A percentile compares a stretch with the other conserved stretches of the same genome.
Conservation (phyloP, 1,284 basidiomycete genomes). For the Trichosporon coremiiforme region DNA sequence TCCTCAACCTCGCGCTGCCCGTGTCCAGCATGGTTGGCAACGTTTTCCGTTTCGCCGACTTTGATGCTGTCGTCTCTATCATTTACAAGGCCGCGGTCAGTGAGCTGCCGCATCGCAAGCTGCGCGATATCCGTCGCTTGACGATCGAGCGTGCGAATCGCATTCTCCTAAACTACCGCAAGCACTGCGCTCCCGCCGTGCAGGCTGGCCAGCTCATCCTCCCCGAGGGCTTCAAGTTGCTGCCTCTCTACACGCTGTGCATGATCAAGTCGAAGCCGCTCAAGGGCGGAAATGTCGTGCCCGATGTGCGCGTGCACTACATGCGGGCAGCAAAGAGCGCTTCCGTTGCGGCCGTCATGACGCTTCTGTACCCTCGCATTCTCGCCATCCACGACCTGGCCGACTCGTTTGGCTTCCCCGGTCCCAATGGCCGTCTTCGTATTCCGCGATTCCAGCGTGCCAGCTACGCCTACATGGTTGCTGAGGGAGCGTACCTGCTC, state of each 20-base stretch:
- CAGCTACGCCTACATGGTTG: slow-evolving; percentile 85
- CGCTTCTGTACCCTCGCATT: slow-evolving; percentile 84
- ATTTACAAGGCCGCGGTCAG: slow-evolving; percentile 78
- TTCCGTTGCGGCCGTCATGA: slow-evolving; percentile 70
- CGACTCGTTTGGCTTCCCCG: slow-evolving; percentile 67
- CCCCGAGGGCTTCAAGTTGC: slow-evolving; percentile 87
- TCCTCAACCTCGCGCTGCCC: slow-evolving; percentile 80
- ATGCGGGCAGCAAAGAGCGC: slow-evolving; percentile 74
- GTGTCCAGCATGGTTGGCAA: slow-evolving; percentile 83
- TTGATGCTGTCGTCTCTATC: slow-evolving; percentile 78
- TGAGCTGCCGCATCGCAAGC: slow-evolving; percentile 65
- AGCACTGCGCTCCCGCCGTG: slow-evolving; percentile 84
- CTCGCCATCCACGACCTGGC: slow-evolving; percentile 85
- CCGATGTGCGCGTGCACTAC: slow-evolving; percentile 88
- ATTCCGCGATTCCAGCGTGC: slow-evolving; percentile 81
- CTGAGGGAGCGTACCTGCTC: slow-evolving; percentile 86
- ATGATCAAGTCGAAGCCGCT: slow-evolving; percentile 89
- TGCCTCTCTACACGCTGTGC: slow-evolving; percentile 81
- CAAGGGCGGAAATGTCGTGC: slow-evolving; percentile 89
- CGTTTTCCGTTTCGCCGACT: slow-evolving; percentile 89
- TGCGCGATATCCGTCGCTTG: slow-evolving; percentile 77
- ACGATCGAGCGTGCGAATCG: slow-evolving; percentile 83
- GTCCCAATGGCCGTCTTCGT: slow-evolving; percentile 63
- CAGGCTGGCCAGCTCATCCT: slow-evolving; percentile 85
- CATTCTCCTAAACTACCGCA: slow-evolving; percentile 83